phyloP scores from a whole-genome alignment of 768 basidiomycete genomes.

The Tulasnella sp. region DNA sequence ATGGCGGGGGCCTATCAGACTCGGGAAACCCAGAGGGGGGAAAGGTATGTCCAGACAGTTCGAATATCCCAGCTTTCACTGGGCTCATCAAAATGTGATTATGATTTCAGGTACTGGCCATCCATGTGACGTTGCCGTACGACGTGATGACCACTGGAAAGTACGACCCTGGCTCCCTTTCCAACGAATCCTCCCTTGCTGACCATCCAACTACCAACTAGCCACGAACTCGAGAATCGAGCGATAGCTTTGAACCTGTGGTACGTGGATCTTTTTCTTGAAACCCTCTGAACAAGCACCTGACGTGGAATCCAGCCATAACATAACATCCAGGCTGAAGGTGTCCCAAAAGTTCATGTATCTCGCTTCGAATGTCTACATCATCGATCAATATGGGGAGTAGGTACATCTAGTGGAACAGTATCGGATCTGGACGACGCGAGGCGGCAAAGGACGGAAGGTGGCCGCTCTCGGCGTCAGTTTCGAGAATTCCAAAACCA shows the following conservation, averaged over 20 bases:
- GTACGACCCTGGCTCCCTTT: neutral
- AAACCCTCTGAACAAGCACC: neutral
- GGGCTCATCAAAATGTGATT: neutral
- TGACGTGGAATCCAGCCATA: neutral
- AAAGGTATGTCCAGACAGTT: neutral
- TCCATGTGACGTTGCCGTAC: constrained; percentile 2
- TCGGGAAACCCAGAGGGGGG: neutral
- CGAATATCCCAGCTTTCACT: neutral
- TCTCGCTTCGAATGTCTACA: constrained; percentile 14
- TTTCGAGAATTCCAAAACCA: neutral
- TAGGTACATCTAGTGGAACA: neutral
- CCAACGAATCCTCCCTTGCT: neutral
- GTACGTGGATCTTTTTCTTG: neutral
- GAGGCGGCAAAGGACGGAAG: neutral
- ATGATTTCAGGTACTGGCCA: neutral
- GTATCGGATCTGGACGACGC: neutral
- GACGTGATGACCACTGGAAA: constrained; percentile 21
- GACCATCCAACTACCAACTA: neutral
- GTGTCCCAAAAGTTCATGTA: neutral
- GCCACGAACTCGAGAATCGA: constrained; percentile 11
- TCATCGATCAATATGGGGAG: neutral
- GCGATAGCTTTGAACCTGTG: neutral
- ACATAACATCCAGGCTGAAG: neutral
- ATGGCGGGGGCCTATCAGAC: constrained; percentile 17
- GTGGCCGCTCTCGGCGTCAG: neutral